Conservation (phyloP, 306 rosid genomes). For the Begonia fuchsioides region DNA sequence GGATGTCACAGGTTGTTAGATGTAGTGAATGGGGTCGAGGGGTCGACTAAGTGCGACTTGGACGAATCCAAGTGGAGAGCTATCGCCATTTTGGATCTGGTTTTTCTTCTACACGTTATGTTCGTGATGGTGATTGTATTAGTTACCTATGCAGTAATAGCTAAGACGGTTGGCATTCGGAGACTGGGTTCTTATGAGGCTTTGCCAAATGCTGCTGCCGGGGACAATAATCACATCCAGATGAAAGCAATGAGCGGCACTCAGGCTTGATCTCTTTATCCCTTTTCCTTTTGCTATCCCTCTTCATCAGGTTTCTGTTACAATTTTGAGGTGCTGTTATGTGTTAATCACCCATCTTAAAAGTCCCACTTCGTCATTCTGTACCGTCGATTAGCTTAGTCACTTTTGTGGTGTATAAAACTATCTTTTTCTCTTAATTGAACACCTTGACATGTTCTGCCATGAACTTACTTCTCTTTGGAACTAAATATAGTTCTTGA, state of each 20-base stretch:
- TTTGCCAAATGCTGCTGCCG: slow-evolving; percentile 31
- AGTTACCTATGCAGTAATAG: slow-evolving; percentile 28
- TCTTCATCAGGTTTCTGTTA: background rate
- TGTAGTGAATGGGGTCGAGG: slow-evolving; percentile 55
- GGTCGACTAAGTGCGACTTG: slow-evolving; percentile 81
- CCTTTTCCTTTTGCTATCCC: background rate
- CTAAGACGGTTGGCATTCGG: slow-evolving; percentile 30
- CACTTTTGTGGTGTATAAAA: too few relatives aligned
- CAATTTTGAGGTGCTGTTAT: background rate
- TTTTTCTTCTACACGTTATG: slow-evolving; percentile 45
- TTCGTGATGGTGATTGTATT: slow-evolving; percentile 41
- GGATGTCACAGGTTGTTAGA: slow-evolving; percentile 84
- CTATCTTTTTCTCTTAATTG: too few relatives aligned
- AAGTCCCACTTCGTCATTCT: background rate
- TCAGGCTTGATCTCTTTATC: slow-evolving; percentile 47
- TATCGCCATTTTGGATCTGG: slow-evolving; percentile 61
- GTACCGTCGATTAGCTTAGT: background rate
- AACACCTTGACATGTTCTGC: too few relatives aligned
- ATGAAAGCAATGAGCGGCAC: slow-evolving; percentile 84
- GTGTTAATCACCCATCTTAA: background rate
- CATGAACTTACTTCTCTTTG: too few relatives aligned
- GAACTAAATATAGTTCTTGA: too few relatives aligned
- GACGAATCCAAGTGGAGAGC: slow-evolving; percentile 73
- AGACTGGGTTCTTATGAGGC: slow-evolving; percentile 66
- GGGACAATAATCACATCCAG: slow-evolving; percentile 54